A percentile compares a stretch with the other conserved stretches of the same genome.
Conservation (phyloP, 169 alveolate genomes). For the Sarcocystis neurona region DNA sequence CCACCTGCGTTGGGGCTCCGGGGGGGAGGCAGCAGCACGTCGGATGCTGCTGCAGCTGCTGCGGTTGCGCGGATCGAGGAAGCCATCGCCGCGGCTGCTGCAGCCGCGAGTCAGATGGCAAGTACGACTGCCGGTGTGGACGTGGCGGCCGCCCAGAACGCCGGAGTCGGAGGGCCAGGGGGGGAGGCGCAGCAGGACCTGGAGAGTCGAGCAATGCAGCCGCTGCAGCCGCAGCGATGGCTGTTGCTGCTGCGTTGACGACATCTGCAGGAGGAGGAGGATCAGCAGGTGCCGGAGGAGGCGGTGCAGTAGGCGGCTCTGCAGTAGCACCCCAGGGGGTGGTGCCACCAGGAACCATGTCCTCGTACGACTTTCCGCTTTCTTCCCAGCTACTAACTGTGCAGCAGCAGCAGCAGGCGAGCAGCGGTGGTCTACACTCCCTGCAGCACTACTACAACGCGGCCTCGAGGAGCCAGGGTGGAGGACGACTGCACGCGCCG, state of each 20-base stretch:
- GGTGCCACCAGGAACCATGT: not conserved
- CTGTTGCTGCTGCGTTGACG: not conserved
- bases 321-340: not conserved
- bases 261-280: not conserved
- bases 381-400: not conserved
- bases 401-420: not conserved
- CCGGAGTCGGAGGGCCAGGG: not conserved
- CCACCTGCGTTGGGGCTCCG: not conserved
- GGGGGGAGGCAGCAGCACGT: not conserved
- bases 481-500: no score
- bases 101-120: constrained; percentile 1
- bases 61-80: constrained; percentile 17
- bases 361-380: not conserved
- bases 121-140: not conserved
- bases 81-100: constrained; percentile 8
- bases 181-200: not conserved
- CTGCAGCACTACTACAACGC: not conserved
- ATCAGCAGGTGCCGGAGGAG: not conserved
- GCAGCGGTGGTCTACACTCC: not conserved
- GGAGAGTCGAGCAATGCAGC: not conserved
- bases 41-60: constrained; percentile 6
- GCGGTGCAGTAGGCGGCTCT: not conserved
- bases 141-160: not conserved
- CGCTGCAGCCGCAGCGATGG: not conserved
- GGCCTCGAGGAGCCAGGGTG: not conserved